Conservation (phyloP, 208 protist species). For the Strigomonas galati region DNA sequence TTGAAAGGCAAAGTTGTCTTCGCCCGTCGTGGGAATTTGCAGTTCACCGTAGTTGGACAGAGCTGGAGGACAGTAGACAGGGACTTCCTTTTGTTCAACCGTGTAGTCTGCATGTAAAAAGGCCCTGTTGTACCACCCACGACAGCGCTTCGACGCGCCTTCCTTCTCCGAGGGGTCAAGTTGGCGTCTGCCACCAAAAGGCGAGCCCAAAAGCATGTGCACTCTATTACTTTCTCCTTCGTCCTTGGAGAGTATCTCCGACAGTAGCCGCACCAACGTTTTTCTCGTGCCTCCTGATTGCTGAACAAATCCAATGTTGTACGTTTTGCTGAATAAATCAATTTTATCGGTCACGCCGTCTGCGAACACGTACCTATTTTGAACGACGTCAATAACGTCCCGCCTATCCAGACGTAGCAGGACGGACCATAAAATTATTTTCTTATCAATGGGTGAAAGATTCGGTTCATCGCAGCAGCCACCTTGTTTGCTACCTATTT, state of each 20-base stretch:
- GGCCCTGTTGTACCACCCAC: conserved; percentile 79
- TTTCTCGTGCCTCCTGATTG: conserved; percentile 34
- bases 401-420: conserved; percentile 45
- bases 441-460: conserved; percentile 54
- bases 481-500: conserved; percentile 36
- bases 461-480: neutral
- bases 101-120: conserved; percentile 28
- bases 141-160: conserved; percentile 38
- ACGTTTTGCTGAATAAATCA: neutral
- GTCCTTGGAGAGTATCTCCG: too few relatives aligned
- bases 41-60: conserved; percentile 47
- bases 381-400: conserved; percentile 22
- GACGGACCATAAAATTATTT: conserved; percentile 70
- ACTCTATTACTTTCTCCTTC: conserved; percentile 27
- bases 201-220: conserved; percentile 22
- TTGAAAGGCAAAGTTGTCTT: conserved; percentile 41
- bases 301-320: neutral
- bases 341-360: neutral
- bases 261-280: too few relatives aligned
- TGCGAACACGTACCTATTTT: neutral
- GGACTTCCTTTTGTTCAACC: conserved; percentile 42
- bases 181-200: conserved; percentile 23
- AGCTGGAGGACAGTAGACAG: conserved; percentile 55
- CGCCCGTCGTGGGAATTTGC: conserved; percentile 31
- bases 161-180: conserved; percentile 17